Evolutionary conservation across 768 basidiomycete species (phyloP).

Genomic region (Tricholoma saponaceum): DNA sequence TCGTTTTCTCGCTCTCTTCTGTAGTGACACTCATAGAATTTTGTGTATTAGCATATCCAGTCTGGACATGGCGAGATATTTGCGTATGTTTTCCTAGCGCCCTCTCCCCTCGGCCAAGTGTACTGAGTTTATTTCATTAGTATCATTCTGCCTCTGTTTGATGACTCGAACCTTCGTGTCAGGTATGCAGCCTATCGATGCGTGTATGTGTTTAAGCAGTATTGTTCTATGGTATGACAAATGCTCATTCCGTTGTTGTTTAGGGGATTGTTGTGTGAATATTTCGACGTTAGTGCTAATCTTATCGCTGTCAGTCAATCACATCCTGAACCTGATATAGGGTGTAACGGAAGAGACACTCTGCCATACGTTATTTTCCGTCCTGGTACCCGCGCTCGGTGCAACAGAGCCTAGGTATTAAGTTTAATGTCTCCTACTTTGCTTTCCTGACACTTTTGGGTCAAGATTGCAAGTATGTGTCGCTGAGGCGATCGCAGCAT

Average conservation of each 20-base stretch:
- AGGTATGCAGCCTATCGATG: conserved; percentile 80
- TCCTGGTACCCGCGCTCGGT: conserved; percentile 67
- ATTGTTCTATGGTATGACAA: neutral
- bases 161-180: conserved; percentile 75
- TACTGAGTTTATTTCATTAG: conserved; percentile 27
- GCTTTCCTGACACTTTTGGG: neutral
- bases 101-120: neutral
- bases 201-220: conserved; percentile 48
- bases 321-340: too few relatives aligned
- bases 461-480: conserved; percentile 80
- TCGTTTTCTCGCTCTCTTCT: neutral
- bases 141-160: conserved; percentile 71
- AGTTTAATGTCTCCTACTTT: conserved; percentile 11
- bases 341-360: conserved; percentile 58
- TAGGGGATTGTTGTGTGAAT: conserved; percentile 85
- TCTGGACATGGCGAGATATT: conserved; percentile 79
- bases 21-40: neutral
- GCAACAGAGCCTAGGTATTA: conserved; percentile 66
- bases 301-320: conserved; percentile 36
- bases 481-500: conserved; percentile 83
- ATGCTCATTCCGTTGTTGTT: neutral
- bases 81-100: conserved; percentile 44
- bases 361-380: conserved; percentile 63
- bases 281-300: conserved; percentile 59
- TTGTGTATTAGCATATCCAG: conserved; percentile 56